These are phyloP conservation scores for Graphilbum fragrans DNA, from an alignment of 2,329 filamentous ascomycete genomes.

Conservation along the genomic window DNA sequence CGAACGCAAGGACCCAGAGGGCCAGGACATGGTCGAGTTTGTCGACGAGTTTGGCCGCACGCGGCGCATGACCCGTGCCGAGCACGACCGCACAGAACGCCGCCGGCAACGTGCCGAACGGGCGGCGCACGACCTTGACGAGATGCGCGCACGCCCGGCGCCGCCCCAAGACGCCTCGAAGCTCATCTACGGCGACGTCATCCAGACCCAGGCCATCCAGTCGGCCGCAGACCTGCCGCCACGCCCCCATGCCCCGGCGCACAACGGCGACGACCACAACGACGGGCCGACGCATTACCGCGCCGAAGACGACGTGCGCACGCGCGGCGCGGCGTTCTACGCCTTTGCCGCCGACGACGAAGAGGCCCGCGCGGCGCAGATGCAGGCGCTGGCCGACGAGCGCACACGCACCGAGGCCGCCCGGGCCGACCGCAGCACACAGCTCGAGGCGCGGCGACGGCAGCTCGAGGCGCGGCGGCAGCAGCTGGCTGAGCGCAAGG, in stretches of 20 bases:
- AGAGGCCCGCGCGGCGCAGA: slow-evolving; percentile 53
- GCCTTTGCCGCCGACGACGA: slow-evolving; percentile 75
- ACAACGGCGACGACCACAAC: slow-evolving; percentile 15
- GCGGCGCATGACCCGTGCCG: slow-evolving; percentile 56
- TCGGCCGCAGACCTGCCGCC: slow-evolving; percentile 67
- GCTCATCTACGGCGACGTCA: slow-evolving; percentile 73
- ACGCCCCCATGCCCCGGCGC: slow-evolving; percentile 38
- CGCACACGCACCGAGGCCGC: slow-evolving; percentile 55
- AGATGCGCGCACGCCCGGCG: slow-evolving; percentile 54
- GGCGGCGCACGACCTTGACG: slow-evolving; percentile 47
- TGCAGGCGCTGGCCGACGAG: slow-evolving; percentile 59
- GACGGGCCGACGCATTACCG: slow-evolving; percentile 84
- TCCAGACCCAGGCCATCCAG: slow-evolving; percentile 70
- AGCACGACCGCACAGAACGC: slow-evolving; percentile 53
- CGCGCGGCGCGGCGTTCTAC: slow-evolving; percentile 85
- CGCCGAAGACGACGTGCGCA: slow-evolving; percentile 68
- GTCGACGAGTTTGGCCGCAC: slow-evolving; percentile 87
- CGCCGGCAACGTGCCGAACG: slow-evolving; percentile 36
- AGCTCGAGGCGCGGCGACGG: slow-evolving; percentile 43
- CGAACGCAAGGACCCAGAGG: slow-evolving; percentile 23
- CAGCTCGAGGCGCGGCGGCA: slow-evolving; percentile 43
- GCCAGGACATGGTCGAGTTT: slow-evolving; percentile 70
- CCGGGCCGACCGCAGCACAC: slow-evolving; percentile 41
- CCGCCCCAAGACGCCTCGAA: slow-evolving; percentile 42
- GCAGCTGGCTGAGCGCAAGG: not conserved